Evolutionary conservation across 2,329 filamentous ascomycete species (phyloP).

Genomic region (Dactylellina haptotyla): DNA sequence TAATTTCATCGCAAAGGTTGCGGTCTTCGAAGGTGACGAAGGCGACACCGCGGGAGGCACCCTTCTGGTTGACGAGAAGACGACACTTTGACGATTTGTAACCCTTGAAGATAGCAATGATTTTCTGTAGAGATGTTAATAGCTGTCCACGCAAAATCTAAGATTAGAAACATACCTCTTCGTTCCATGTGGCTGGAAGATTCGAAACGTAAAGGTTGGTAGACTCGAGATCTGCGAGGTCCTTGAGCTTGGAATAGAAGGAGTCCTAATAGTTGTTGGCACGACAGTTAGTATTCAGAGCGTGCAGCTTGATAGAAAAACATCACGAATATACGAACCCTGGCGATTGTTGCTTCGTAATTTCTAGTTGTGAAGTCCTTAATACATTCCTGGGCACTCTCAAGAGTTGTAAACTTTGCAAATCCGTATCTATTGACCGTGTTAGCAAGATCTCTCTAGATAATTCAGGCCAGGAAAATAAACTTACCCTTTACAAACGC

Average conservation of each 20-base stretch:
- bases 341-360: constrained; percentile 96
- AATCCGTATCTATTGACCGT: constrained; percentile 81
- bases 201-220: constrained; percentile 99
- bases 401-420: constrained; percentile 88
- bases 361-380: constrained; percentile 92
- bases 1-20: constrained; percentile 88
- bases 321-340: constrained; percentile 68
- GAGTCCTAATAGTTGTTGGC: constrained; percentile 75
- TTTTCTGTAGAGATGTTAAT: constrained; percentile 56
- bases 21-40: constrained; percentile 81
- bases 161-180: constrained; percentile 73
- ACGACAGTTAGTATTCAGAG: constrained; percentile 2
- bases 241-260: constrained; percentile 97
- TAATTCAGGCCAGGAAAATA: neutral
- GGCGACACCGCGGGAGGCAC: constrained; percentile 11
- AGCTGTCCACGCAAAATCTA: neutral
- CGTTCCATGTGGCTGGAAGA: constrained; percentile 88
- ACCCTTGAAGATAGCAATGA: constrained; percentile 26
- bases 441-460: constrained; percentile 15
- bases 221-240: constrained; percentile 85
- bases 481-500: constrained; percentile 91
- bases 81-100: constrained; percentile 21
- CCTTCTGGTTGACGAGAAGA: constrained; percentile 51
- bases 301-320: neutral
- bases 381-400: constrained; percentile 94